Percentiles rank a stretch among this genome's conserved stretches.
Evolutionary conservation across 73 alveolate genomes (phyloP).

Genomic region (Paramecium sexaurelia): DNA sequence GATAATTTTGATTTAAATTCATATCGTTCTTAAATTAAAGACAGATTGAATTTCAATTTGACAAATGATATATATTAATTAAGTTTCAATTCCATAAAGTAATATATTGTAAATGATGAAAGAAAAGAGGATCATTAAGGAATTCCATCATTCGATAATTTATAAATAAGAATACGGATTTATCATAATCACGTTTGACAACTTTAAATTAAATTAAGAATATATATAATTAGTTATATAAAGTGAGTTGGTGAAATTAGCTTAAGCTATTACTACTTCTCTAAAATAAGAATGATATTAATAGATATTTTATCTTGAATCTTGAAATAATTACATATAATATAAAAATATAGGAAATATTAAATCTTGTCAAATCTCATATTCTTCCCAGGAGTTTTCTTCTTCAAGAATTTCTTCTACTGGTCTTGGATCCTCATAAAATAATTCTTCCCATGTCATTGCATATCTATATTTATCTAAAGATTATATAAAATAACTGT

Average conservation of each 20-base stretch:
- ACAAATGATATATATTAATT: background rate
- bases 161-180: slow-evolving; percentile 31
- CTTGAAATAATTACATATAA: background rate
- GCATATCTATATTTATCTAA: slow-evolving; percentile 60
- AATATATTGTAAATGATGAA: background rate
- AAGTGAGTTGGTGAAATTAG: slow-evolving; percentile 41
- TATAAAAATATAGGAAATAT: background rate
- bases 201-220: background rate
- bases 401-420: slow-evolving; percentile 60
- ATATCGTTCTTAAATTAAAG: slow-evolving; percentile 26
- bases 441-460: slow-evolving; percentile 65
- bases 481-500: background rate
- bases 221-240: background rate
- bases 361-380: slow-evolving; percentile 28
- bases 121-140: background rate
- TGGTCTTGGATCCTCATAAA: slow-evolving; percentile 60
- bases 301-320: background rate
- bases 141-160: slow-evolving; percentile 39
- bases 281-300: background rate
- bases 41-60: background rate
- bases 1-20: slow-evolving; percentile 26
- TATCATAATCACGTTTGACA: slow-evolving; percentile 20
- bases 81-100: background rate
- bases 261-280: slow-evolving; percentile 31
- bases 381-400: slow-evolving; percentile 63